Evolutionary conservation across 371 early-diverging fungal species (phyloP).

Genomic region (Nematocida ausubeli): DNA sequence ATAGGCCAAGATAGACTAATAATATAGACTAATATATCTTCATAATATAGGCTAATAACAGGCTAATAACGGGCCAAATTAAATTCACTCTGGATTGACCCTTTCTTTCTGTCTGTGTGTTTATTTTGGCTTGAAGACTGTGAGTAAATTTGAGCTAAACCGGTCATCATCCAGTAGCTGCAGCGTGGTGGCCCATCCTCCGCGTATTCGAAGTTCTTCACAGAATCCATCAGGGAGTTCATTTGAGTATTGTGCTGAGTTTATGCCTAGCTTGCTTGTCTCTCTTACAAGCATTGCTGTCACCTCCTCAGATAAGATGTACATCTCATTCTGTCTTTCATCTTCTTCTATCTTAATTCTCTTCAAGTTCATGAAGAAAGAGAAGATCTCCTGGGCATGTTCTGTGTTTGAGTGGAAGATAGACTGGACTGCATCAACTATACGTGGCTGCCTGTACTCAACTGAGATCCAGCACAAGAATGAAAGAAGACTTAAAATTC

Average conservation of each 20-base stretch:
- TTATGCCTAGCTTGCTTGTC: conserved; percentile 12
- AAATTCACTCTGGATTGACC: too few relatives aligned
- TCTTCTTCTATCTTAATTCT: not conserved
- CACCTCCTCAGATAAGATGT: conserved; percentile 32
- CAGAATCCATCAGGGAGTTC: conserved; percentile 6
- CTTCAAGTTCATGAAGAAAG: conserved; percentile 38
- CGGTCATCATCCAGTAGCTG: conserved; percentile 43
- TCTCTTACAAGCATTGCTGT: conserved; percentile 9
- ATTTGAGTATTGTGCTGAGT: conserved; percentile 33
- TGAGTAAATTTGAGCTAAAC: conserved; percentile 36
- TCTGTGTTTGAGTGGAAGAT: not conserved
- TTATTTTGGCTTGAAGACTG: conserved; percentile 20
- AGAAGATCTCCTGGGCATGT: conserved; percentile 20
- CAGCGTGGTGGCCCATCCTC: conserved; percentile 46
- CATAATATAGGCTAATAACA: too few relatives aligned
- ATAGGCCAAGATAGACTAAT: too few relatives aligned
- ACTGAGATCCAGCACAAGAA: conserved; percentile 34
- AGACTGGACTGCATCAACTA: conserved; percentile 10
- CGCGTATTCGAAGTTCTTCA: not conserved
- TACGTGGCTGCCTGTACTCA: conserved; percentile 7
- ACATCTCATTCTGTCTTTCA: conserved; percentile 3
- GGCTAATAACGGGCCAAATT: too few relatives aligned
- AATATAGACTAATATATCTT: too few relatives aligned
- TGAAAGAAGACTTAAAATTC: conserved; percentile 5
- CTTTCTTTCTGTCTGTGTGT: too few relatives aligned